These are phyloP conservation scores for Termitomyces sp. DNA, from an alignment of 768 basidiomycete genomes.

Conservation along the genomic window DNA sequence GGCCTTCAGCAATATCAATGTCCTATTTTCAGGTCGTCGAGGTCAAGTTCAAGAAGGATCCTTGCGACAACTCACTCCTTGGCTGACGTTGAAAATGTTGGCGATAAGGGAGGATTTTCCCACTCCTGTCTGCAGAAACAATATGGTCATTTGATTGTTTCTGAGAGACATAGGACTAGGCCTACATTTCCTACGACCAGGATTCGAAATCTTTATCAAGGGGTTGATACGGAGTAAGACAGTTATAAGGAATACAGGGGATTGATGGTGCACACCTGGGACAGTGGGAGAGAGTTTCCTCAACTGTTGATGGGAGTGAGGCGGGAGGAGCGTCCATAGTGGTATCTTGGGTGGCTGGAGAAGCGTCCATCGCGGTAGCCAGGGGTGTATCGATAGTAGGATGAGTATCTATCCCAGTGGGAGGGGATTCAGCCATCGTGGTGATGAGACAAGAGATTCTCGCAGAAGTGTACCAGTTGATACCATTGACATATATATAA, in stretches of 20 bases:
- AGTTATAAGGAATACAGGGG: not conserved
- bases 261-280: not conserved
- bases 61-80: not conserved
- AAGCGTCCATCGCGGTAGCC: not conserved
- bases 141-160: not conserved
- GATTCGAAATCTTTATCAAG: not conserved
- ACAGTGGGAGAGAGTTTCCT: not conserved
- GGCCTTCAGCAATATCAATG: conserved; percentile 1
- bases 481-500: not conserved
- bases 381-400: not conserved
- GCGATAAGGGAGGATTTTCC: conserved; percentile 2
- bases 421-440: not conserved
- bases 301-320: not conserved
- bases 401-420: not conserved
- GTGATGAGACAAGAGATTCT: not conserved
- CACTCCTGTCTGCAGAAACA: not conserved
- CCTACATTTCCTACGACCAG: conserved; percentile 5
- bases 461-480: not conserved
- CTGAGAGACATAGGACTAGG: not conserved
- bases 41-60: not conserved
- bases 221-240: not conserved
- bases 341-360: not conserved
- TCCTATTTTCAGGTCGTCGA: not conserved
- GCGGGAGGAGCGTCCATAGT: not conserved
- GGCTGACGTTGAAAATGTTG: not conserved